phyloP scores from a whole-genome alignment of 2,329 filamentous ascomycete species.

The Podosphaera xanthii region DNA sequence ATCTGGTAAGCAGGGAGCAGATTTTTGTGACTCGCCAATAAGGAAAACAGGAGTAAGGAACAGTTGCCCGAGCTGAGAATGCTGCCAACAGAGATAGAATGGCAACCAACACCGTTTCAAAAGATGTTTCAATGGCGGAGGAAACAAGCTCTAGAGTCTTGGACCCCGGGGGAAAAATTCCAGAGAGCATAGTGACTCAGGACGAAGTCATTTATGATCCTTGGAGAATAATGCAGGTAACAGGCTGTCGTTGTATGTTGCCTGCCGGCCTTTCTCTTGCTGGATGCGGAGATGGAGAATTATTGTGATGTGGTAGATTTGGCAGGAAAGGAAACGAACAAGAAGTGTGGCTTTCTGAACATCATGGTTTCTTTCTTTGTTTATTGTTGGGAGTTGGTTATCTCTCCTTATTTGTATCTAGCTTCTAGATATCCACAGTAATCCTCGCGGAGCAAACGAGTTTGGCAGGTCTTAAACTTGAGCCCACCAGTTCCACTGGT shows the following conservation, averaged over 20 bases:
- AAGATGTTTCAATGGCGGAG: not conserved
- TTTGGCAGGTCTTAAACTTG: no score
- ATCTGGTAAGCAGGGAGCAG: not conserved
- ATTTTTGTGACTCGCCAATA: not conserved
- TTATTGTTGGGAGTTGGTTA: not conserved
- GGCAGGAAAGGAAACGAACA: not conserved
- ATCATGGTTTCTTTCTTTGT: not conserved
- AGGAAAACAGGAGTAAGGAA: not conserved
- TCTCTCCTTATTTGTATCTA: no score
- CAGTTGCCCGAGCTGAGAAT: not conserved
- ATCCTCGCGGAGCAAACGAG: no score
- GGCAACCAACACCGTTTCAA: not conserved
- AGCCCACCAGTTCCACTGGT: no score
- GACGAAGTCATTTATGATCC: not conserved
- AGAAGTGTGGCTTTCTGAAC: not conserved
- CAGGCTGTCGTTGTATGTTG: not conserved
- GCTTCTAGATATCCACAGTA: no score
- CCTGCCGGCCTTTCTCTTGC: not conserved
- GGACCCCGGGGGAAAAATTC: not conserved
- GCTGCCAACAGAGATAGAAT: not conserved
- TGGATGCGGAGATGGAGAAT: not conserved
- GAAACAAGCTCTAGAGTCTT: not conserved
- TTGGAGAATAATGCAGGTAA: not conserved
- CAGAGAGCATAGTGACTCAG: not conserved
- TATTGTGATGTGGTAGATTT: not conserved